Evolutionary conservation across 257 asterid species (phyloP).

Genomic region (Solanum pinnatisectum): DNA sequence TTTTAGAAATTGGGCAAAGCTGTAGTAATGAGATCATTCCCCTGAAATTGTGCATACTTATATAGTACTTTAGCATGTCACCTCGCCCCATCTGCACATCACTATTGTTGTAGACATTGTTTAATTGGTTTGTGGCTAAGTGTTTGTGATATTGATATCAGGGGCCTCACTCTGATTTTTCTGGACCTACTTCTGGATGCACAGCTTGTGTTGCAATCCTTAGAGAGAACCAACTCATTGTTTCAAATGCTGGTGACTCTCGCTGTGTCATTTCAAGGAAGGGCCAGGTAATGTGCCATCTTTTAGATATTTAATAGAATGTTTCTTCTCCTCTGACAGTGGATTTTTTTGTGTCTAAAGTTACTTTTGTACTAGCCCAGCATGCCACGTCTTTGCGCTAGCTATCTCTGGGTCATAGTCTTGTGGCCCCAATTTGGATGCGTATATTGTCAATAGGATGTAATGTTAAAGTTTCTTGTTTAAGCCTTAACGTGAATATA

Average conservation of each 20-base stretch:
- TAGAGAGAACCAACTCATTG: conserved; percentile 69
- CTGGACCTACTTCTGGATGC: conserved; percentile 96
- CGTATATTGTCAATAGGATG: background rate
- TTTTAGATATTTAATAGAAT: background rate
- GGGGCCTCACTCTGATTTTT: conserved; percentile 97
- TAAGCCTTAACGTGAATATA: background rate
- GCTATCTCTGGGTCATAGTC: background rate
- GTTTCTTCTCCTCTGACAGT: background rate
- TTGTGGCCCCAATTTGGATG: background rate
- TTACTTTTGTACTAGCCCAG: background rate
- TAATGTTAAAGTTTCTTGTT: background rate
- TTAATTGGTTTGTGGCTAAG: background rate
- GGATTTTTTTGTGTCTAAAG: background rate
- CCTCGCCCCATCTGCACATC: background rate
- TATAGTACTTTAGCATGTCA: background rate
- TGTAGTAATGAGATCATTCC: background rate
- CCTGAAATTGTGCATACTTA: background rate
- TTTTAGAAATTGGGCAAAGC: background rate
- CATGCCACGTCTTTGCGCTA: background rate
- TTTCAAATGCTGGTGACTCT: conserved; percentile 98
- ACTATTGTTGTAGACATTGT: background rate
- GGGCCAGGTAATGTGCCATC: conserved; percentile 60
- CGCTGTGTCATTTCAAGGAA: conserved; percentile 96
- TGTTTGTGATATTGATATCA: conserved; percentile 13
- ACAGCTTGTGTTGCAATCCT: conserved; percentile 88